Percentiles rank a stretch among this genome's conserved stretches.
Conservation (phyloP, 176 grass and related monocot genomes). For the Alopecurus myosuroides region DNA sequence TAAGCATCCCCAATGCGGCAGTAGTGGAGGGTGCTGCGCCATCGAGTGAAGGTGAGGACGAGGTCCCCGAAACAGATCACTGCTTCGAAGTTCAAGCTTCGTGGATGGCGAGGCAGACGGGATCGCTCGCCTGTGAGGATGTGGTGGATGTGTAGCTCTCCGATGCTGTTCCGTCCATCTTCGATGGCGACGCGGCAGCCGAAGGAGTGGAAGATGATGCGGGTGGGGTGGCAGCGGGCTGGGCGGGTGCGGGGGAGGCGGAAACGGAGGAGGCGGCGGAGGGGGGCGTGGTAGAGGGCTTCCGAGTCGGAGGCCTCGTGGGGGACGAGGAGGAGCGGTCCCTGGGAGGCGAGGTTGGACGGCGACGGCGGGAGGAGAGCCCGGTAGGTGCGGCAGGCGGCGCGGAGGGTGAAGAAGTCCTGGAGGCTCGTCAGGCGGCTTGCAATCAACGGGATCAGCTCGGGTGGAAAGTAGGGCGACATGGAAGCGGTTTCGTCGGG, state of each 20-base stretch:
- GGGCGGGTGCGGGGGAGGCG: background rate
- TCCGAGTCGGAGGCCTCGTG: background rate
- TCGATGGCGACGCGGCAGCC: background rate
- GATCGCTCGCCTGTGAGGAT: background rate
- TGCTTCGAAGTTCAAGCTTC: background rate
- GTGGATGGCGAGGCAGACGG: background rate
- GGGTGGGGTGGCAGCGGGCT: background rate
- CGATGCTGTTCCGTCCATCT: too few species aligned
- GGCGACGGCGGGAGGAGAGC: background rate
- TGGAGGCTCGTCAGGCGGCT: background rate
- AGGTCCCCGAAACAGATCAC: background rate
- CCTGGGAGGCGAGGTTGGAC: background rate
- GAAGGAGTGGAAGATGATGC: background rate
- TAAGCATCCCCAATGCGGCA: slow-evolving; percentile 11
- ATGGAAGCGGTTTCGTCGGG: background rate
- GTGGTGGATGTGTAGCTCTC: background rate
- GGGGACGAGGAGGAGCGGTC: background rate
- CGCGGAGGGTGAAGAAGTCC: background rate
- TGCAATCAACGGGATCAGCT: background rate
- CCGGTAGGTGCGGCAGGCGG: background rate
- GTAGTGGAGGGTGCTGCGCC: background rate
- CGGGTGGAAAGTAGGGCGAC: background rate
- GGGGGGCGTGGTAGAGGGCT: background rate
- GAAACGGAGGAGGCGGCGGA: background rate
- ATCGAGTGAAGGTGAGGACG: background rate